A percentile compares a stretch with the other conserved stretches of the same genome.
These are phyloP conservation scores for Trametes gibbosa DNA, from an alignment of 768 basidiomycete genomes.

Conservation along the genomic window DNA sequence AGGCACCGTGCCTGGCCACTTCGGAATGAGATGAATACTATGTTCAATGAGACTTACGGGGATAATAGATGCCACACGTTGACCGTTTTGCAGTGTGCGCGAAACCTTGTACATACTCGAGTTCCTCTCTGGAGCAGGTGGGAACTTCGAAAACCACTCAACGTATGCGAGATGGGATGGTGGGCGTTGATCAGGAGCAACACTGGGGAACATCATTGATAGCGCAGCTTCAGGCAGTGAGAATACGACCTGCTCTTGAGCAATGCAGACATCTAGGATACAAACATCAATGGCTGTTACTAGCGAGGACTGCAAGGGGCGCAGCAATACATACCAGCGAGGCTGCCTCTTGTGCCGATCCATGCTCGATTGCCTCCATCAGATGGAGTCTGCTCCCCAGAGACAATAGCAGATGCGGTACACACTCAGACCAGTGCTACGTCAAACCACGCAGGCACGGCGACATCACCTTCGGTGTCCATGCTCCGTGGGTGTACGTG, in stretches of 20 bases:
- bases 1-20: slow-evolving; percentile 31
- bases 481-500: slow-evolving; percentile 27
- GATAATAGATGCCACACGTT: slow-evolving; percentile 23
- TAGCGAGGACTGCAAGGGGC: no score
- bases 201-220: neutral
- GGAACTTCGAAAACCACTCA: slow-evolving; percentile 30
- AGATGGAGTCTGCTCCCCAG: neutral
- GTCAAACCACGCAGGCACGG: slow-evolving; percentile 33
- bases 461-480: slow-evolving; percentile 14
- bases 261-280: slow-evolving; percentile 28
- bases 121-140: slow-evolving; percentile 17
- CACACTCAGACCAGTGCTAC: slow-evolving; percentile 29
- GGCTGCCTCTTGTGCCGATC: neutral
- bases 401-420: neutral
- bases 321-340: no score
- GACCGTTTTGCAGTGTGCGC: neutral
- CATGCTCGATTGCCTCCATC: neutral
- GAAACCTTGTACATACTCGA: slow-evolving; percentile 28
- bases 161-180: slow-evolving; percentile 28
- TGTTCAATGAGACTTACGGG: slow-evolving; percentile 21
- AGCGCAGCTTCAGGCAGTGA: slow-evolving; percentile 6
- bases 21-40: slow-evolving; percentile 34
- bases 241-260: slow-evolving; percentile 27
- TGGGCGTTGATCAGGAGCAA: neutral
- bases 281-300: no score